Evolutionary conservation across 2,329 filamentous ascomycete genomes (phyloP).

Genomic region (Fusarium multiceps): DNA sequence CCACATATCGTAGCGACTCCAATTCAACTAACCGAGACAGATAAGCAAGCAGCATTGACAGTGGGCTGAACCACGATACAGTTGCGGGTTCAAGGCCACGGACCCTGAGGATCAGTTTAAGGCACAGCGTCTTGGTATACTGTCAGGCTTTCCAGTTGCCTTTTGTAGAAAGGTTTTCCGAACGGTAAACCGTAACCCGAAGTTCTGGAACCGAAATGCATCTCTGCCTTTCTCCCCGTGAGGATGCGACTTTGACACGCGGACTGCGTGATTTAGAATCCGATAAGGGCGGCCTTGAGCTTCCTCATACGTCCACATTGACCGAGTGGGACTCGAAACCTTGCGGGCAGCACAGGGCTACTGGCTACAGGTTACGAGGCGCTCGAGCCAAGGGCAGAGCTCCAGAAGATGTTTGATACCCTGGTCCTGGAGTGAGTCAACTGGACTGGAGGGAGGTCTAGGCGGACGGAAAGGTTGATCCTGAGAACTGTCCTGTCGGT

Average conservation of each 20-base stretch:
- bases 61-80: neutral
- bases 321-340: conserved; percentile 22
- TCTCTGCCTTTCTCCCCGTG: neutral
- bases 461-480: conserved; percentile 12
- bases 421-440: conserved; percentile 11
- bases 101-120: conserved; percentile 16
- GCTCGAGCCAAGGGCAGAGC: conserved; percentile 9
- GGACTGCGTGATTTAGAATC: conserved; percentile 14
- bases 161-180: conserved; percentile 20
- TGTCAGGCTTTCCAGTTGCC: conserved; percentile 9
- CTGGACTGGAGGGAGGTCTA: neutral
- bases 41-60: conserved; percentile 8
- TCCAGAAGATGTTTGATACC: conserved; percentile 7
- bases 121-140: neutral
- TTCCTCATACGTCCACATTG: conserved; percentile 38
- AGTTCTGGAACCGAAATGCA: conserved; percentile 22
- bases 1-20: conserved; percentile 10
- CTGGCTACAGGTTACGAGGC: conserved; percentile 1
- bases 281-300: conserved; percentile 10
- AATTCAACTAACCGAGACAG: conserved; percentile 7
- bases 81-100: neutral
- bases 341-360: conserved; percentile 6
- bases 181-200: conserved; percentile 22
- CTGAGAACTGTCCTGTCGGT: conserved; percentile 13
- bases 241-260: conserved; percentile 10